A percentile compares a stretch with the other conserved stretches of the same genome.
Conservation (phyloP, 1,139 yeast species). For the Komagataea norvegica region DNA sequence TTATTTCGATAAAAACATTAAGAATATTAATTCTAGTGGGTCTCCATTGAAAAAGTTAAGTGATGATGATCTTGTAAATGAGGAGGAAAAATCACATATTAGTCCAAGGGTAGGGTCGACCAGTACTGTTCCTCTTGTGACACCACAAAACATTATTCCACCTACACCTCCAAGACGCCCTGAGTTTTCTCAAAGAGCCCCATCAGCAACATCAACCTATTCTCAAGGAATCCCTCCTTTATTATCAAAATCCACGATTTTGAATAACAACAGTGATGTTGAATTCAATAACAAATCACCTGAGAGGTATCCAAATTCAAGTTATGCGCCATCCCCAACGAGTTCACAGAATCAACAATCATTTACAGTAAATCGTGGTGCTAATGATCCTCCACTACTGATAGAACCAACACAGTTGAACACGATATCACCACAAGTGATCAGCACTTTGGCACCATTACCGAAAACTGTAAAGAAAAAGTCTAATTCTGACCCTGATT, state of each 20-base stretch:
- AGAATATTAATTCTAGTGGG: not conserved
- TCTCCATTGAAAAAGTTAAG: not conserved
- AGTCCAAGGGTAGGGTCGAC: no score
- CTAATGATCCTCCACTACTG: conserved; percentile 39
- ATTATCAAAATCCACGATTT: conserved; percentile 2
- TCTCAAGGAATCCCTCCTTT: not conserved
- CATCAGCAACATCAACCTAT: not conserved
- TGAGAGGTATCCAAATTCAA: conserved; percentile 9
- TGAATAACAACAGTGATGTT: not conserved
- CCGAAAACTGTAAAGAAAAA: conserved; percentile 35
- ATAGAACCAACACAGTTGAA: conserved; percentile 65
- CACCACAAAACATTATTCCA: conserved; percentile 5
- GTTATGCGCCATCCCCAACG: conserved; percentile 2
- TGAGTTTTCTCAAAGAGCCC: not conserved
- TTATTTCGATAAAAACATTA: not conserved
- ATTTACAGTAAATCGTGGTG: not conserved
- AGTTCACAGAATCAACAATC: no score
- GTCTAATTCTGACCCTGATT: conserved; percentile 50
- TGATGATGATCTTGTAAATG: not conserved
- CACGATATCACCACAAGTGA: conserved; percentile 54
- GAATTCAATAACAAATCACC: conserved; percentile 4
- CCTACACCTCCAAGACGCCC: conserved; percentile 8
- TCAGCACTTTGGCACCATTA: conserved; percentile 42
- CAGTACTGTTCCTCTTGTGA: not conserved
- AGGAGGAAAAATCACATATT: no score